Evolutionary conservation across 768 basidiomycete species (phyloP).

Genomic region (Cytidiella melzeri): DNA sequence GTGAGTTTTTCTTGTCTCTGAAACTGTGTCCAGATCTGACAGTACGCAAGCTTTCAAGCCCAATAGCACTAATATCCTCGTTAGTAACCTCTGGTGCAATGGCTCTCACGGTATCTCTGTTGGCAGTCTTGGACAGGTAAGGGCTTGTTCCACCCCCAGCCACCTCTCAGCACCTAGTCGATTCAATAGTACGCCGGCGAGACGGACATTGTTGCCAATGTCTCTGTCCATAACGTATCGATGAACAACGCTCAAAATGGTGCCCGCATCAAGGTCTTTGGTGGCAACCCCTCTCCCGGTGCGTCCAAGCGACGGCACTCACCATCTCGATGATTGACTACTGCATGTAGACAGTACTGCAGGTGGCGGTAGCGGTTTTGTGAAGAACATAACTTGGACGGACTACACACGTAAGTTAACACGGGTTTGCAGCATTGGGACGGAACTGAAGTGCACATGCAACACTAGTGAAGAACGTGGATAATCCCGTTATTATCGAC

Average conservation of each 20-base stretch:
- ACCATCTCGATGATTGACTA: neutral
- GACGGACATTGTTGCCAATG: conserved; percentile 39
- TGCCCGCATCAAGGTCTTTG: conserved; percentile 48
- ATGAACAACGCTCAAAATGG: conserved; percentile 44
- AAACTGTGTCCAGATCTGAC: neutral
- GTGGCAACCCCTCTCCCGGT: conserved; percentile 34
- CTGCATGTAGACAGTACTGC: conserved; percentile 23
- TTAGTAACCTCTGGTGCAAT: conserved; percentile 39
- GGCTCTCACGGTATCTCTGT: conserved; percentile 43
- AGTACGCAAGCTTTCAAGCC: conserved; percentile 35
- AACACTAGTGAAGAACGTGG: conserved; percentile 31
- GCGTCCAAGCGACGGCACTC: conserved; percentile 3
- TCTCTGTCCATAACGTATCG: conserved; percentile 35
- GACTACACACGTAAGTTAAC: conserved; percentile 24
- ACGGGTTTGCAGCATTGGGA: conserved; percentile 6
- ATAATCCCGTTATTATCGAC: conserved; percentile 36
- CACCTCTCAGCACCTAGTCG: neutral
- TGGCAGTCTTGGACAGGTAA: conserved; percentile 39
- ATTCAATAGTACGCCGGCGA: conserved; percentile 28
- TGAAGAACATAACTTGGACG: conserved; percentile 25
- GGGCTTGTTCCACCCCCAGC: neutral
- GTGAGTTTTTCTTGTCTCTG: conserved; percentile 14
- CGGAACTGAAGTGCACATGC: conserved; percentile 10
- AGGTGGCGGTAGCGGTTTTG: conserved; percentile 40
- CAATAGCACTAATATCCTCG: conserved; percentile 37